These are phyloP conservation scores for Clavispora vitiphila DNA, from an alignment of 805 yeast species.

Conservation along the genomic window DNA sequence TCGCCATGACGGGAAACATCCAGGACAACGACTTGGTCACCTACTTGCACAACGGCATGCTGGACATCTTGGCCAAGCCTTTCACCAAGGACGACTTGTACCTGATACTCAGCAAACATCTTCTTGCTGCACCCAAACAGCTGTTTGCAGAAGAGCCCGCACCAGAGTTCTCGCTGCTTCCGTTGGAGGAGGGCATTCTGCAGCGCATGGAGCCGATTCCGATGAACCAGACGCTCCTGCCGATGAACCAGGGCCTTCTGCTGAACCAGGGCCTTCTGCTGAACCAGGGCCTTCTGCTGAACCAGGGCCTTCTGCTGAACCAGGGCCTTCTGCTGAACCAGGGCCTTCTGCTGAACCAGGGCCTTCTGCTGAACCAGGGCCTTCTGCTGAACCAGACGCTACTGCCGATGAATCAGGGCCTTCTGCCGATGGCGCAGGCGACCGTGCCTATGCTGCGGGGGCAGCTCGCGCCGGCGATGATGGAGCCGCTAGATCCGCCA, in stretches of 20 bases:
- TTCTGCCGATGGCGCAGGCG: neutral
- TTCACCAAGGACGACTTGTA: constrained; percentile 84
- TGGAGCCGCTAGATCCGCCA: constrained; percentile 7
- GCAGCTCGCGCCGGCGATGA: neutral
- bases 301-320: neutral
- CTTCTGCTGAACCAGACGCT: constrained; percentile 10
- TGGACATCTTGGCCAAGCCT: constrained; percentile 89
- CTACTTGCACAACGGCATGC: constrained; percentile 83
- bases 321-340: constrained; percentile 11
- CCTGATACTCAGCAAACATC: constrained; percentile 70
- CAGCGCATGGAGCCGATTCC: constrained; percentile 8
- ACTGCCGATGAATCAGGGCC: neutral
- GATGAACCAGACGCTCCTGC: constrained; percentile 6
- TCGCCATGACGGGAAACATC: constrained; percentile 91
- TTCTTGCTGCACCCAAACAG: constrained; percentile 28
- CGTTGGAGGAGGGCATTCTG: constrained; percentile 9
- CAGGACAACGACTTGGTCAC: constrained; percentile 76
- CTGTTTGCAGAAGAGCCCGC: constrained; percentile 10
- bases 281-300: constrained; percentile 1
- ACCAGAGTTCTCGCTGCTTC: constrained; percentile 8
- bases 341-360: constrained; percentile 6
- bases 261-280: neutral
- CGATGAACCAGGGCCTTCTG: constrained; percentile 7
- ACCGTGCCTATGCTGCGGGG: too few relatives aligned
- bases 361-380: constrained; percentile 4